Conservation (phyloP, 164 flowering plant species). For the Vitis cinerea region DNA sequence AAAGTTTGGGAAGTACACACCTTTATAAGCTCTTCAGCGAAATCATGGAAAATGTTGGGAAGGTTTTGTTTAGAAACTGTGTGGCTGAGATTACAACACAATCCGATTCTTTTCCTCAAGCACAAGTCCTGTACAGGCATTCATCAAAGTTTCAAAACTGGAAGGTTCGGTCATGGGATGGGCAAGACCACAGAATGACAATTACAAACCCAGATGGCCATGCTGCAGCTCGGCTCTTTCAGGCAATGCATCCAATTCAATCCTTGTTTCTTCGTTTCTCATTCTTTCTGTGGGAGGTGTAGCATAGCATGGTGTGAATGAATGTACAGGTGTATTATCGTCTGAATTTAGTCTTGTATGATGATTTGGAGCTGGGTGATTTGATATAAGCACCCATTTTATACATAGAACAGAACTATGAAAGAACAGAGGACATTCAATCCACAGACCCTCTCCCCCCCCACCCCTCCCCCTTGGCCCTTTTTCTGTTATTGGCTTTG, state of each 20-base stretch:
- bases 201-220: not conserved
- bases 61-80: not conserved
- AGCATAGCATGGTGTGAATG: constrained; percentile 3
- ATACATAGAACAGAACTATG: constrained; percentile 1
- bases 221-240: not conserved
- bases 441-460: no score
- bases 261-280: constrained; percentile 1
- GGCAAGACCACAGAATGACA: not conserved
- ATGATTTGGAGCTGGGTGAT: constrained; percentile 13
- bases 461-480: no score
- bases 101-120: not conserved
- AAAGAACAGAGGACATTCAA: not conserved
- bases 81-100: not conserved
- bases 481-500: no score
- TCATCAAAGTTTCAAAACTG: not conserved
- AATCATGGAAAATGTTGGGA: not conserved
- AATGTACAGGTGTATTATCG: constrained; percentile 2
- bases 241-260: not conserved
- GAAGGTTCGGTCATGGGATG: not conserved
- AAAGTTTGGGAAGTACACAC: not conserved
- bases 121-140: not conserved
- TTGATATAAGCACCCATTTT: not conserved
- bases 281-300: constrained; percentile 22
- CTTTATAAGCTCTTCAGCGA: no score
- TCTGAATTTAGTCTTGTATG: not conserved